A percentile compares a stretch with the other conserved stretches of the same genome.
Conservation (phyloP, 768 basidiomycete genomes). For the Hemileccinum rubropunctum region DNA sequence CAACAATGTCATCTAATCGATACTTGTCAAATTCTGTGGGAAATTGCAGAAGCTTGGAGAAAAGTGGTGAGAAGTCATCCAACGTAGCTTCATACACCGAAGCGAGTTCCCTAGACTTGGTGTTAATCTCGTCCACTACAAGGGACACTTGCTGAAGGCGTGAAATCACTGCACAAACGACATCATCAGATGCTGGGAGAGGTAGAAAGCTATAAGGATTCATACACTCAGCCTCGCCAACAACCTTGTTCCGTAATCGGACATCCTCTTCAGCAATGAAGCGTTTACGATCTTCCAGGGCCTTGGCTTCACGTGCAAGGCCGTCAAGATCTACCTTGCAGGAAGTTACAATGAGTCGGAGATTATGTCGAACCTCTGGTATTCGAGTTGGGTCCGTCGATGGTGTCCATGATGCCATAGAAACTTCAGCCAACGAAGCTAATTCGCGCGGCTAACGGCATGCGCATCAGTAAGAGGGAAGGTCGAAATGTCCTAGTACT, state of each 20-base stretch:
- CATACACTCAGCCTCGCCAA: slow-evolving; percentile 77
- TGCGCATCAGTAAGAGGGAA: slow-evolving; percentile 4
- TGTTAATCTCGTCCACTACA: slow-evolving; percentile 68
- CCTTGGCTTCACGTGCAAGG: slow-evolving; percentile 85
- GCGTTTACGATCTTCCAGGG: slow-evolving; percentile 74
- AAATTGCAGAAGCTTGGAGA: slow-evolving; percentile 74
- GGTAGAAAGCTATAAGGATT: background rate
- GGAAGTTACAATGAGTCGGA: slow-evolving; percentile 80
- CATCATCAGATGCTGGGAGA: slow-evolving; percentile 2
- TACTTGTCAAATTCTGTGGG: slow-evolving; percentile 73
- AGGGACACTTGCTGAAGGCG: slow-evolving; percentile 76
- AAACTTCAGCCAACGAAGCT: slow-evolving; percentile 76
- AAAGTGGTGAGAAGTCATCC: slow-evolving; percentile 67
- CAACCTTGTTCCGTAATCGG: slow-evolving; percentile 63
- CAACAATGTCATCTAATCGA: slow-evolving; percentile 85
- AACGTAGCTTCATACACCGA: slow-evolving; percentile 69
- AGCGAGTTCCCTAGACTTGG: slow-evolving; percentile 60
- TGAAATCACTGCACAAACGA: slow-evolving; percentile 56
- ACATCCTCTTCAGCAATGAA: slow-evolving; percentile 69
- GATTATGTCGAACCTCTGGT: slow-evolving; percentile 96
- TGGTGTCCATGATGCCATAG: slow-evolving; percentile 78
- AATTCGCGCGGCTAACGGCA: slow-evolving; percentile 75
- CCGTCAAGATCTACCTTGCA: slow-evolving; percentile 85
- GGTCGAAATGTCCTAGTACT: slow-evolving; percentile 27
- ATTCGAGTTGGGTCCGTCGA: slow-evolving; percentile 84